Evolutionary conservation across 179 eudicot genomes (phyloP), one percentile per base, ranked within the genome.

Genomic region (Camellia oleifera): DNA sequence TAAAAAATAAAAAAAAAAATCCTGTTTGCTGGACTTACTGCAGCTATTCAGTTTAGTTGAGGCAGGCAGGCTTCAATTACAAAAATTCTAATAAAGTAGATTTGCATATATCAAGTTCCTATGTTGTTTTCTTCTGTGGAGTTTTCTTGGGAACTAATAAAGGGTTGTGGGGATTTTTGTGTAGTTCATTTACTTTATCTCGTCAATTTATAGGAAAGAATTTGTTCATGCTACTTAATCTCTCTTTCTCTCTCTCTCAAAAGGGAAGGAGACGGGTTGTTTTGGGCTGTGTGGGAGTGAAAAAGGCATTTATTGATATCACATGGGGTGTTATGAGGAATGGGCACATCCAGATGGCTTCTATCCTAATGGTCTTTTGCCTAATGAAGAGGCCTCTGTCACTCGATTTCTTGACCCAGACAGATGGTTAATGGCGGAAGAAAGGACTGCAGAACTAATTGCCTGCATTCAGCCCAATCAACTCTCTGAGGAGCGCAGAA

Each of bases 361-460:
- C 73, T 68, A 76, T 77, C 87, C 86, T 40, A 90, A 85, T 71
- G 93, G 93, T 69, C 90, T 90, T 45, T 13, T 86, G 46, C 84
- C 81, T n/a, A 80, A 83, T 77, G 90, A 79, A 75, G 80, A 75
- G 45, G 71, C 79, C 60, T 85, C 87, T 11, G 86, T 89, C 40
- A 83, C 81, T 69, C 61, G 86, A 76, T 63, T 83, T 12, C 83
- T 90, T 81, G 87, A 89, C 56, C 83, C 82, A 0, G 87, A 80
- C 69, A 86, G 86, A 71, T 88, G 92, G 92, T 78, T 83, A 72
- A 85, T 46, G 78, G 93, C 93, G 5, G 93, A 90, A 76, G 87
- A 82, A 70, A 85, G 86, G 71, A 86, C 82, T 11, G 88, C 87
- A 0, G 86, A 85, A 72, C 89, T 90, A 60, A 89, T 90, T 72